Conservation (phyloP, 768 basidiomycete genomes). For the Naematelia encephala region DNA sequence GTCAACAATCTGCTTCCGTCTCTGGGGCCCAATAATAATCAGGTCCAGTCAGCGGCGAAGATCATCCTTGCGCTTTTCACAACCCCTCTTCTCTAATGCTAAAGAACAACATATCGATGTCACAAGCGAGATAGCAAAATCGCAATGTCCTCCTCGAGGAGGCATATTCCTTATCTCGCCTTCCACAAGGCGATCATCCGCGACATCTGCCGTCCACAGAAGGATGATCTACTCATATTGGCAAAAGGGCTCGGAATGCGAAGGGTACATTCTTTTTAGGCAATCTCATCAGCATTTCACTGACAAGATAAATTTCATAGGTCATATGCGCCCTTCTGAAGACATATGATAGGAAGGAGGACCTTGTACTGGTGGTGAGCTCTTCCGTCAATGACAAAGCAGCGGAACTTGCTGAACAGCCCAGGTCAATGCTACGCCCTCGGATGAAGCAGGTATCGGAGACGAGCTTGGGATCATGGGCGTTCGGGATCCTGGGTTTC, state of each 20-base stretch:
- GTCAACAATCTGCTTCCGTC: background rate
- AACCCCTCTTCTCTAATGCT: too few relatives aligned
- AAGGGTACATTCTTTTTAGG: slow-evolving; percentile 36
- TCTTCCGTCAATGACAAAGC: slow-evolving; percentile 56
- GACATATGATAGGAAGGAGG: slow-evolving; percentile 83
- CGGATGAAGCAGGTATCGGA: slow-evolving; percentile 86
- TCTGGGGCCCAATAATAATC: background rate
- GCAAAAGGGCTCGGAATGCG: slow-evolving; percentile 89
- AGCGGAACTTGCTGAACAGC: background rate
- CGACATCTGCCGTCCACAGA: slow-evolving; percentile 50
- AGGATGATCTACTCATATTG: slow-evolving; percentile 60
- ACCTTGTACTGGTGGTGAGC: slow-evolving; percentile 80
- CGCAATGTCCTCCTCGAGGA: slow-evolving; percentile 21
- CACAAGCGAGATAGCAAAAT: background rate
- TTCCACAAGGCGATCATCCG: slow-evolving; percentile 52
- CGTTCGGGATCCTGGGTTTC: slow-evolving; percentile 76
- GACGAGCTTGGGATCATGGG: slow-evolving; percentile 92
- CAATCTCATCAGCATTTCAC: background rate
- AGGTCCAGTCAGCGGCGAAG: slow-evolving; percentile 9
- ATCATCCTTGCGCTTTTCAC: background rate
- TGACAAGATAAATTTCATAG: slow-evolving; percentile 31
- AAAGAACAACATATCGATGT: background rate
- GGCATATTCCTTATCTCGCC: slow-evolving; percentile 48
- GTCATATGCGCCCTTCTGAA: slow-evolving; percentile 83
- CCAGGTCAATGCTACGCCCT: slow-evolving; percentile 56